Base-by-base conservation (phyloP, 2,329 filamentous ascomycete genomes). In the Colletotrichum aenigma region DNA sequence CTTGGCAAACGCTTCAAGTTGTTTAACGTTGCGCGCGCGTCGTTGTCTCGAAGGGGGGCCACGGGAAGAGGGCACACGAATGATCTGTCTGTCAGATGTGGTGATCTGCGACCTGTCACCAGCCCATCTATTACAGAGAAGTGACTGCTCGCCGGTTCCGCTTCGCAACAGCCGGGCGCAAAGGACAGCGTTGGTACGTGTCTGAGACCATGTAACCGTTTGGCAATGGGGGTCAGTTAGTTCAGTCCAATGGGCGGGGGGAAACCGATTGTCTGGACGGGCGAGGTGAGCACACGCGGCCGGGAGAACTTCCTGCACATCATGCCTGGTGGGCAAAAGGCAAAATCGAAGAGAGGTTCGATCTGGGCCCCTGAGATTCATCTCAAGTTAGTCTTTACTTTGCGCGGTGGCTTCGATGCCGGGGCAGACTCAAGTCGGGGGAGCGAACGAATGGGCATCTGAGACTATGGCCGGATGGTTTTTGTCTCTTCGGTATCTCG, bases 231-330 rank as follows among this genome's bases (percentile, higher is more conserved):
- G 32, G 5, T 13, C 43, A 52, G 5, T 48, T 12, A 48, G 43
- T 48, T 48, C 43, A n/a, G 28, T 60, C 38, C 55, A 55, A 30
- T 32, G 43, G 43, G 43, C 43, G 56, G 65, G 28, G 43, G 34
- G 15, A 36, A 66, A 18, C 30, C n/a, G 10, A 43, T 15, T n/a
- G 15, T 24, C 34, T 30, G 48, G 32, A 60, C 56, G 56, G 26
- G 55, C 55, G 26, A 28, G 55, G 13, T 24, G 65, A 26, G 13
- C 26, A 48, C 7, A 16, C 4, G 60, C 9, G 15, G 24, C 67
- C 71, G 48, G 67, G 61, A 71, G 68, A 75, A 62, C 16, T 61
- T 52, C 21, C 72, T 66, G 72, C 66, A 74, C 72, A 61, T 66
- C 67, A 71, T 71, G 55, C 34, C 21, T n/a, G 21, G 52, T 43